These are phyloP conservation scores for Ensete glaucum DNA, from an alignment of 176 grass and related monocot species.

Conservation along the genomic window DNA sequence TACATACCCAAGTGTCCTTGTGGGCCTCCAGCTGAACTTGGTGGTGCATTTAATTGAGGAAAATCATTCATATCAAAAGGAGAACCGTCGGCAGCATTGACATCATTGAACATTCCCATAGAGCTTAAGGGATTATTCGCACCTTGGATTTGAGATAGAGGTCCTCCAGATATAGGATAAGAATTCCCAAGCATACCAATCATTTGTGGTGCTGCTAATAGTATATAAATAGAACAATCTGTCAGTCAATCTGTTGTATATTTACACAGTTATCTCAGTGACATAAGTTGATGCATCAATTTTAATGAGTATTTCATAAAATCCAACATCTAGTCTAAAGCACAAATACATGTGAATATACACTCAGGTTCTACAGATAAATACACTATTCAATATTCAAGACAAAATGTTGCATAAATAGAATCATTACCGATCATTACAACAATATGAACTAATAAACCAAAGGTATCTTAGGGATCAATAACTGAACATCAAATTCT, in stretches of 20 bases:
- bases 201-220: slow-evolving; percentile 50
- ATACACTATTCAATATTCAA: background rate
- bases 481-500: background rate
- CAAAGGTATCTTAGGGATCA: background rate
- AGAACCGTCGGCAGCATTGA: slow-evolving; percentile 55
- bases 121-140: slow-evolving; percentile 77
- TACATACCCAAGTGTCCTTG: slow-evolving; percentile 96
- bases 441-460: background rate
- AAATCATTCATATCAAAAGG: slow-evolving; percentile 99
- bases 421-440: background rate
- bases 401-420: background rate
- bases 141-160: slow-evolving; percentile 71
- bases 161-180: slow-evolving; percentile 65
- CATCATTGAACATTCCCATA: slow-evolving; percentile 85
- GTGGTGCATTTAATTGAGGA: slow-evolving; percentile 80
- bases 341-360: background rate
- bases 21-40: slow-evolving; percentile 76
- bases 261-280: background rate
- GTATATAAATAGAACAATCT: slow-evolving; percentile 14
- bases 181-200: slow-evolving; percentile 83
- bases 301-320: background rate
- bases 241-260: background rate
- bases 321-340: background rate
- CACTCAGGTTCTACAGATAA: background rate
- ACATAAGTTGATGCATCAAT: background rate